phyloP scores from a whole-genome alignment of 2,329 filamentous ascomycete genomes.

The Alternaria sp. region DNA sequence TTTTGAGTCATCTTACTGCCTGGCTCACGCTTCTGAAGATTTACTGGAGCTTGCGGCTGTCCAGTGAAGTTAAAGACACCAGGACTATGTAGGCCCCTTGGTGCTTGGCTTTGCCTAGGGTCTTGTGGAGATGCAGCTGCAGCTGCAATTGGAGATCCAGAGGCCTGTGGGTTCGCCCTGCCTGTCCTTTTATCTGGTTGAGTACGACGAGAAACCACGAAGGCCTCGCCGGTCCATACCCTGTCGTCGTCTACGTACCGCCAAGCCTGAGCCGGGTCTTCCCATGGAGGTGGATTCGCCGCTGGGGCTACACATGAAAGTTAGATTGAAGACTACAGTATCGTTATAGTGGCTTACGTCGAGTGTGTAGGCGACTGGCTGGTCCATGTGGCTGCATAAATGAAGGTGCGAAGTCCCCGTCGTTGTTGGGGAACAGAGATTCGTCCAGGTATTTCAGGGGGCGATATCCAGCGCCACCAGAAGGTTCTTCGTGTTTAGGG shows the following conservation, averaged over 20 bases:
- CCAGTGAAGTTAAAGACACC: background rate
- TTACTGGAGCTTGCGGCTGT: background rate
- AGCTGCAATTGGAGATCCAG: background rate
- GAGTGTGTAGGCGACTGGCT: background rate
- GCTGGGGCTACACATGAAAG: background rate
- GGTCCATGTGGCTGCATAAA: background rate
- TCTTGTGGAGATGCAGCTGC: background rate
- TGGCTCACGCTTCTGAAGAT: background rate
- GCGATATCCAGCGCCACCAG: background rate
- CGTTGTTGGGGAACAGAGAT: slow-evolving; percentile 3
- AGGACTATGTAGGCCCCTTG: background rate
- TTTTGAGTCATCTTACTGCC: background rate
- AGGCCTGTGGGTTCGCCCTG: background rate
- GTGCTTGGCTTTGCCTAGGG: background rate
- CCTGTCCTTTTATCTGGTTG: background rate
- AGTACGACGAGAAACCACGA: background rate
- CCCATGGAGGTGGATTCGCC: background rate
- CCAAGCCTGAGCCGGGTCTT: background rate
- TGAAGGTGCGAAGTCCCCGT: slow-evolving; percentile 3
- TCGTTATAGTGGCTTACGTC: background rate
- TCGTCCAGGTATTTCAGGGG: background rate
- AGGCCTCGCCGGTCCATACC: slow-evolving; percentile 3
- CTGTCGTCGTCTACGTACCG: background rate
- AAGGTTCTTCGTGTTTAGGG: background rate
- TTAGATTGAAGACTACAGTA: background rate